Base-by-base conservation (phyloP, 2,329 filamentous ascomycete genomes). In the Aspergillus sp. region DNA sequence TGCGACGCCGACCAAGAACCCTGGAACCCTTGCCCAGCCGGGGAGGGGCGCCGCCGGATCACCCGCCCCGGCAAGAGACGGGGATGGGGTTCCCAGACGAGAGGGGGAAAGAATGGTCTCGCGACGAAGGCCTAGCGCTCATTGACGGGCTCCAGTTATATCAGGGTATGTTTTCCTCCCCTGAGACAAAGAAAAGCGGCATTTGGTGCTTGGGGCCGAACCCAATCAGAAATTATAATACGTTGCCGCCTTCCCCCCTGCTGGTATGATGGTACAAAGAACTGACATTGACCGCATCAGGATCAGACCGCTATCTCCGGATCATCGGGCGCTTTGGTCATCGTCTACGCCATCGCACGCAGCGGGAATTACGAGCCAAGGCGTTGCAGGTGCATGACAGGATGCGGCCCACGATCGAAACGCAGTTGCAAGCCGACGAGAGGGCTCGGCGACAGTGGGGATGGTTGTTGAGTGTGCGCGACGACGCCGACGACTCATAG, bases 141-240 rank as follows among this genome's bases (percentile, higher is more conserved):
- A n/a, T 62, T 0, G 49, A 59, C 26, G 61, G 60, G 6, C 46
- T 66, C 26, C 49, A 54, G 41, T 32, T 19, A 10, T 58, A 54
- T 44, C 54, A 55, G 29, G 56, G 54, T 52, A 50, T 28, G 49
- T 44, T 19, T 30, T 26, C 29, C 19, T 19, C 19, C 19, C 19
- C 19, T 19, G 19, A 19, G 19, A 19, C 19, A 19, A 19, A 19
- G 19, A 19, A 19, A 19, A 19, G 19, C 19, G 19, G 19, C 19
- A 19, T 19, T 19, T 19, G 19, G 19, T 19, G n/a, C n/a, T n/a
- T n/a, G n/a, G n/a, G n/a, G n/a, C n/a, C 19, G 19, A 19, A 19
- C 19, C 19, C 19, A 19, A 19, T 19, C 19, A 19, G 19, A 19
- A 19, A 19, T 19, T 2, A 19, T 19, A 19, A 19, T 19, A 19